These are phyloP conservation scores for Chrysanthemum lavandulifolium DNA, from an alignment of 129 eudicot species.

Conservation along the genomic window DNA sequence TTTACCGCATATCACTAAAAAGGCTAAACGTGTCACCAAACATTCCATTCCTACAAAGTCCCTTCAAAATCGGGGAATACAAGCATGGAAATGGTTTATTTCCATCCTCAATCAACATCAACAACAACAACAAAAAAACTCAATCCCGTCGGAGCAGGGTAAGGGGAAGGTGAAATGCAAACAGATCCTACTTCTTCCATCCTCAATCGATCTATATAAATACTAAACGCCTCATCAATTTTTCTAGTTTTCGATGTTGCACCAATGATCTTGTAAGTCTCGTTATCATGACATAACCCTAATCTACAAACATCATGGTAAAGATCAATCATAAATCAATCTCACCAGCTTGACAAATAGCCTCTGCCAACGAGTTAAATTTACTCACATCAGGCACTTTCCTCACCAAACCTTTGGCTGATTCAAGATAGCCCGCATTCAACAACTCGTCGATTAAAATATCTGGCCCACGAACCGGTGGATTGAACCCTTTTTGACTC, in stretches of 20 bases:
- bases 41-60: conserved; percentile 70
- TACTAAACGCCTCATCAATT: conserved; percentile 66
- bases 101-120: conserved; percentile 20
- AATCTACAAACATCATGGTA: conserved; percentile 67
- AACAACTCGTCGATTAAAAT: conserved; percentile 59
- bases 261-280: conserved; percentile 69
- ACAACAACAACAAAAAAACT: no score
- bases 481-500: conserved; percentile 82
- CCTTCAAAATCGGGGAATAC: conserved; percentile 81
- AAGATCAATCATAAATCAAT: conserved; percentile 65
- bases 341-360: conserved; percentile 72
- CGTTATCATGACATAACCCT: conserved; percentile 70
- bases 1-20: conserved; percentile 85
- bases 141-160: no score
- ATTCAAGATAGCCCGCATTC: conserved; percentile 90
- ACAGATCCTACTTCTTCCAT: neutral
- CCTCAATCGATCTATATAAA: conserved; percentile 82
- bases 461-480: conserved; percentile 62
- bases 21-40: conserved; percentile 94
- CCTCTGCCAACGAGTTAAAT: conserved; percentile 71
- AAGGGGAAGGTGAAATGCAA: no score
- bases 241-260: conserved; percentile 55
- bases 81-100: conserved; percentile 86
- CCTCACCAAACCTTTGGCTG: conserved; percentile 75
- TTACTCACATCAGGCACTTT: conserved; percentile 83